Evolutionary conservation across 257 asterid genomes (phyloP).

Genomic region (Nicotiana sylvestris): DNA sequence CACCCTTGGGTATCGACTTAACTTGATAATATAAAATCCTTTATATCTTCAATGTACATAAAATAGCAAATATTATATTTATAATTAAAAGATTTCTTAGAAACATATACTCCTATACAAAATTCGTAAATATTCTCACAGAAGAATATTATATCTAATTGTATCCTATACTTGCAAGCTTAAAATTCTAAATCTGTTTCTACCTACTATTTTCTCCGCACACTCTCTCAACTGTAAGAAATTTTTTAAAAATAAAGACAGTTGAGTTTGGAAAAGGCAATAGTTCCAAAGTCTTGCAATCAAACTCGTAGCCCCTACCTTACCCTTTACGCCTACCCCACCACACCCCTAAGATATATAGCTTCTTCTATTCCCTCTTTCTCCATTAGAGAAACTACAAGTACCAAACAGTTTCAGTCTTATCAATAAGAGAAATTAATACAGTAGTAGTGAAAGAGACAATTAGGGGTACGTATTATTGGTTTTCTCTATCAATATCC

Average conservation of each 20-base stretch:
- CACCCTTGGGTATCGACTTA: fast-evolving
- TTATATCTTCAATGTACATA: background rate
- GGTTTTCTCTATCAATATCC: background rate
- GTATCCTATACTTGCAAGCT: background rate
- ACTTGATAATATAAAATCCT: background rate
- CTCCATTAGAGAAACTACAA: background rate
- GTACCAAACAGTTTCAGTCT: conserved; percentile 14
- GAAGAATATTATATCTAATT: no score
- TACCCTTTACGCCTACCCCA: conserved; percentile 3
- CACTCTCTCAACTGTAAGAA: background rate
- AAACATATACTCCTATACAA: background rate
- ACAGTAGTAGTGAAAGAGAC: background rate
- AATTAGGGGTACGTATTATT: background rate
- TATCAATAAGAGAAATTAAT: background rate
- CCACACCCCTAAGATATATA: conserved; percentile 3
- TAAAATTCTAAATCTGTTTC: background rate
- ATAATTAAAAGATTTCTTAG: background rate
- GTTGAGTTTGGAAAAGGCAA: conserved; percentile 27
- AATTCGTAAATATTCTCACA: no score
- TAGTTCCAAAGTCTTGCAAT: conserved; percentile 11
- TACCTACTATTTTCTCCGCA: background rate
- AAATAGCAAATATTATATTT: background rate
- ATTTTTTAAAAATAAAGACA: background rate
- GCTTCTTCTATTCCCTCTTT: background rate
- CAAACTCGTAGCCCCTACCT: background rate